Evolutionary conservation across 78 protist species (phyloP), one percentile per base, ranked within the genome.

Genomic region (Chrysochromulina tobinii): DNA sequence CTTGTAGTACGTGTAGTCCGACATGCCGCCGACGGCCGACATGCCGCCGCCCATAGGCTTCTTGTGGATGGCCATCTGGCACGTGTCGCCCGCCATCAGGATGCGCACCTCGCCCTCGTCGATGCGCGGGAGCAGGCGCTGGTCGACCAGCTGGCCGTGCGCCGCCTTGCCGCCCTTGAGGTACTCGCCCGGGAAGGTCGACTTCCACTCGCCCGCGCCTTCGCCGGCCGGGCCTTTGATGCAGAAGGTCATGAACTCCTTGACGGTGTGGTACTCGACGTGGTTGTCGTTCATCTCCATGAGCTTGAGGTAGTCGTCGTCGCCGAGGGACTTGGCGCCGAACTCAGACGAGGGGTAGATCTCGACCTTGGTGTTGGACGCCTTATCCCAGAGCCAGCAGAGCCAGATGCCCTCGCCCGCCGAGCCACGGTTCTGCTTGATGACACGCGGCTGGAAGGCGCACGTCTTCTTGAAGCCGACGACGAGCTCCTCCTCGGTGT

Each of bases 371-470:
- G 38, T 38, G 38, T 38, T 38, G 38, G 38, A 38, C 38, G 38
- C 38, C 38, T 38, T 38, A 38, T 38, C 38, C 38, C 38, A 38
- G 38, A 38, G 38, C 38, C 38, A 38, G 38, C 38, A 38, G 38
- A 38, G 38, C 38, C 38, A 38, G 84, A 77, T 77, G 57, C 84
- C 84, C 57, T 77, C 84, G 53, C 84, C 84, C 20, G 21, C n/a
- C 53, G 84, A 77, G 53, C 84, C 84, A 18, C 84, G 84, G 84
- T 77, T 77, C 57, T 77, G 84, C 84, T 77, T 38, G 38, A 38
- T 38, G 38, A 38, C 38, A 38, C 38, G 38, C 38, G 38, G 38
- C 38, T 38, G 38, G 7, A 14, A 77, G 48, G 84, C 84, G 50
- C 12, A 23, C 64, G 84, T 77, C 57, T 77, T 77, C 53, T 48